Conservation (phyloP, 2,329 filamentous ascomycete genomes). For the Coniochaeta hoffmannii region DNA sequence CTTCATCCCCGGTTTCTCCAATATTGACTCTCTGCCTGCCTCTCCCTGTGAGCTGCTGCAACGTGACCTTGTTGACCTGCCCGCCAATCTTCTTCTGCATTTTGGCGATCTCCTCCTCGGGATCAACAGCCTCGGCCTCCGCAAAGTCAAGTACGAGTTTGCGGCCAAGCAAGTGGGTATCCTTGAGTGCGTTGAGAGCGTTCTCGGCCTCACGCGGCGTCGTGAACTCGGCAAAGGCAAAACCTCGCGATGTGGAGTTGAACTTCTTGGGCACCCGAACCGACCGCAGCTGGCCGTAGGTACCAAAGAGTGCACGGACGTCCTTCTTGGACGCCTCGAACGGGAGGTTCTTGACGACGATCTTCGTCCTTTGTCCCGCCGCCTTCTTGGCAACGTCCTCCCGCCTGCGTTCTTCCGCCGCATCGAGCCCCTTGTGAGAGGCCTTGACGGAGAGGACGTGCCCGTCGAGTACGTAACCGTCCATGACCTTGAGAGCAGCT, state of each 20-base stretch:
- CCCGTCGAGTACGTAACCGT: constrained; percentile 78
- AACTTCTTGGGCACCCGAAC: constrained; percentile 95
- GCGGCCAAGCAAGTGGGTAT: constrained; percentile 88
- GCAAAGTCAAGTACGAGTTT: constrained; percentile 88
- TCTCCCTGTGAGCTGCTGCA: constrained; percentile 78
- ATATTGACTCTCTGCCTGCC: constrained; percentile 87
- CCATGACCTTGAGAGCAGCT: constrained; percentile 76
- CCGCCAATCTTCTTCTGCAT: constrained; percentile 94
- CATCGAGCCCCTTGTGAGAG: constrained; percentile 81
- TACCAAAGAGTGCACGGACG: constrained; percentile 73
- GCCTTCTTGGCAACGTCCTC: constrained; percentile 79
- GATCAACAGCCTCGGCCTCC: constrained; percentile 78
- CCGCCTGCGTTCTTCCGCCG: constrained; percentile 75
- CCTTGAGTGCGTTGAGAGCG: constrained; percentile 82
- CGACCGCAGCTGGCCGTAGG: constrained; percentile 86
- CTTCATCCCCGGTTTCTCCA: constrained; percentile 61
- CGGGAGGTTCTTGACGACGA: constrained; percentile 96
- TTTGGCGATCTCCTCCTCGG: constrained; percentile 91
- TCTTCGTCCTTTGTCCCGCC: constrained; percentile 73
- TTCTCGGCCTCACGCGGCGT: constrained; percentile 82
- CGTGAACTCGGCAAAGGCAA: constrained; percentile 94
- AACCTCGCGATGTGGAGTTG: constrained; percentile 79
- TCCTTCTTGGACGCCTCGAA: constrained; percentile 96
- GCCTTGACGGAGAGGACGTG: constrained; percentile 80
- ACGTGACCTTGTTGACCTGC: constrained; percentile 82